Evolutionary conservation across 2,329 filamentous ascomycete genomes (phyloP), one percentile per base, ranked within the genome.

Genomic region (Neospermospora avenae): DNA sequence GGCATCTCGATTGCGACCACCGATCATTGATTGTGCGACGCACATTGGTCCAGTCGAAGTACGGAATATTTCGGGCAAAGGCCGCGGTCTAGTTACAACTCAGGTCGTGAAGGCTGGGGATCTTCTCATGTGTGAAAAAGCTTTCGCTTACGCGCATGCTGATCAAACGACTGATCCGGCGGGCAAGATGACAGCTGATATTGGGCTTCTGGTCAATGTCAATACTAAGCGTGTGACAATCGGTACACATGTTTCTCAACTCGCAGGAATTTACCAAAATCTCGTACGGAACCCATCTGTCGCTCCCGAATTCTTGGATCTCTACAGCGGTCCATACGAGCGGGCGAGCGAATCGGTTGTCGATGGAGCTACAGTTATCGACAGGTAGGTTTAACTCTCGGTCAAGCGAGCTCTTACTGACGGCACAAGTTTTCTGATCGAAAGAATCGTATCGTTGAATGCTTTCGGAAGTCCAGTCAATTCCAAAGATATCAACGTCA

Each of bases 61-160:
- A 0, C 75, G 74, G 31, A 54, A 70, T 3, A 77, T 78, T 1
- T 68, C 70, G 1, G 76, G 72, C 5, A 74, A 75, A 20, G 81
- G 81, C 3, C 74, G 76, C 2, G 82, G 82, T 0, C 69, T 84
- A 0, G 84, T 84, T 63, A 79, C 78, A 0, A 81, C 76, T 1
- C 69, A 72, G 14, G 63, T 72, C 0, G 77, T 85, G 1, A 71
- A 73, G 20, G 74, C 77, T 0, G 82, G 82, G 0, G 78, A 83
- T 3, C 71, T 84, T 0, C 68, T 85, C 0, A 65, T 85, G 5
- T 84, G 80, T 49, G 82, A 85, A 62, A 85, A 84, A 63, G 80
- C 82, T 0, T 83, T 84, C 63, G 63, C 60, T 25, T 57, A 63
- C 14, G 57, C 60, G 7, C 64, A 54, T 48, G 49, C 39, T 4